Evolutionary conservation across 2,329 filamentous ascomycete species (phyloP).

Genomic region (Cordyceps pruinosa): DNA sequence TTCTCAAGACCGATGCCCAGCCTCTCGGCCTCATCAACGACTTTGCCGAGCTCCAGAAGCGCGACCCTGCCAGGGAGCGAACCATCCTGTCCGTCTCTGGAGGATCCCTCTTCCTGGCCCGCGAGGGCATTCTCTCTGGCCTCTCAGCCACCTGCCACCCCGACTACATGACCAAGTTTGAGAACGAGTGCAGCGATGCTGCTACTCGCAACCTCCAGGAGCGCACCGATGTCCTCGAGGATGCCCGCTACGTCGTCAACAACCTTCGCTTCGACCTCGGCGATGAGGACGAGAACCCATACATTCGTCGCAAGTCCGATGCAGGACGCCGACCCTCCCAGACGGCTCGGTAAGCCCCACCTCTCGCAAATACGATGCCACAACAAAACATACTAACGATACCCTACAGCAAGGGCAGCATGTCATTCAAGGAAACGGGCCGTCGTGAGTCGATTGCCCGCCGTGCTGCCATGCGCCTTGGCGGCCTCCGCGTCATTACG

Average conservation of each 20-base stretch:
- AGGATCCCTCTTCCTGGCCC: constrained; percentile 68
- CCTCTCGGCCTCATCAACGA: constrained; percentile 66
- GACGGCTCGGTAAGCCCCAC: constrained; percentile 48
- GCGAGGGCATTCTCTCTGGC: constrained; percentile 70
- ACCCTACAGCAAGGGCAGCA: constrained; percentile 65
- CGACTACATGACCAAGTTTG: constrained; percentile 71
- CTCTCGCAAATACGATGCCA: constrained; percentile 9
- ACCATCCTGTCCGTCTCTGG: constrained; percentile 76
- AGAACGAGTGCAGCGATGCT: constrained; percentile 72
- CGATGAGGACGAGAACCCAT: constrained; percentile 75
- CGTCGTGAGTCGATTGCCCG: constrained; percentile 76
- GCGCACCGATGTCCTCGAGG: constrained; percentile 76
- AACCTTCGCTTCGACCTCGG: constrained; percentile 82
- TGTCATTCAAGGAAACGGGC: constrained; percentile 71
- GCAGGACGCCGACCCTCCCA: constrained; percentile 50
- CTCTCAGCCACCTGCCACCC: constrained; percentile 77
- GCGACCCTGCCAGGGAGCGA: constrained; percentile 71
- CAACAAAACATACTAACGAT: constrained; percentile 17
- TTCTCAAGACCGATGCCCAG: constrained; percentile 62
- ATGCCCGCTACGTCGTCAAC: constrained; percentile 79
- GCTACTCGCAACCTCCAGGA: constrained; percentile 63
- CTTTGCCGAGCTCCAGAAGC: constrained; percentile 73
- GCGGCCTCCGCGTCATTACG: constrained; percentile 68
- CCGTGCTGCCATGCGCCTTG: constrained; percentile 67
- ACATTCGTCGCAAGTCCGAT: constrained; percentile 70